Evolutionary conservation across 176 grass and related monocot species (phyloP).

Genomic region (Tillandsia leiboldiana): DNA sequence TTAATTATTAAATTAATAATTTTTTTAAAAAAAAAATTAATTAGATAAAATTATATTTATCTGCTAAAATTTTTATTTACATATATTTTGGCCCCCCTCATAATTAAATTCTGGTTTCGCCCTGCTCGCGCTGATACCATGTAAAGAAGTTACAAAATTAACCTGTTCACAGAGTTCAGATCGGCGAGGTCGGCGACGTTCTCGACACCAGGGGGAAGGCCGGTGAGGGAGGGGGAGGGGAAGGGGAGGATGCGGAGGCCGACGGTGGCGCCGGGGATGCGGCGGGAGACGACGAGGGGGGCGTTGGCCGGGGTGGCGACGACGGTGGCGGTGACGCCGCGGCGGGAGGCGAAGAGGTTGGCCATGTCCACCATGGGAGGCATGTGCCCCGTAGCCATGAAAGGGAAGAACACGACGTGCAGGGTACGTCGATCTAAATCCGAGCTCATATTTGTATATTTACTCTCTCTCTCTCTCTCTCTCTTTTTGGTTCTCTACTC

Average conservation of each 20-base stretch:
- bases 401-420: slow-evolving; percentile 13
- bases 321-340: not conserved
- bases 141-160: too few relatives aligned
- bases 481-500: too few relatives aligned
- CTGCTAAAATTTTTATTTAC: too few relatives aligned
- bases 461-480: too few relatives aligned
- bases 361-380: slow-evolving; percentile 14
- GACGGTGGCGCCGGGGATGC: not conserved
- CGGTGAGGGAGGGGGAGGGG: not conserved
- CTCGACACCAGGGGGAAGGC: not conserved
- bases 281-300: not conserved
- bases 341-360: slow-evolving; percentile 9
- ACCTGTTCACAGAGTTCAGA: not conserved
- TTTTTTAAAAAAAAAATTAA: too few relatives aligned
- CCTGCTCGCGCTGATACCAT: too few relatives aligned
- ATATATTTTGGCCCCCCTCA: too few relatives aligned
- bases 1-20: too few relatives aligned
- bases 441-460: too few relatives aligned
- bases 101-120: too few relatives aligned
- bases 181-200: not conserved
- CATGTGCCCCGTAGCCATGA: slow-evolving; percentile 4
- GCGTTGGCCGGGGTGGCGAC: slow-evolving; percentile 8
- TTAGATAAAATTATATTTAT: too few relatives aligned
- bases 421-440: not conserved
- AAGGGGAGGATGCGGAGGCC: not conserved